Base-by-base conservation (phyloP, 495 filamentous ascomycete species). In the Neurospora tetraspora region DNA sequence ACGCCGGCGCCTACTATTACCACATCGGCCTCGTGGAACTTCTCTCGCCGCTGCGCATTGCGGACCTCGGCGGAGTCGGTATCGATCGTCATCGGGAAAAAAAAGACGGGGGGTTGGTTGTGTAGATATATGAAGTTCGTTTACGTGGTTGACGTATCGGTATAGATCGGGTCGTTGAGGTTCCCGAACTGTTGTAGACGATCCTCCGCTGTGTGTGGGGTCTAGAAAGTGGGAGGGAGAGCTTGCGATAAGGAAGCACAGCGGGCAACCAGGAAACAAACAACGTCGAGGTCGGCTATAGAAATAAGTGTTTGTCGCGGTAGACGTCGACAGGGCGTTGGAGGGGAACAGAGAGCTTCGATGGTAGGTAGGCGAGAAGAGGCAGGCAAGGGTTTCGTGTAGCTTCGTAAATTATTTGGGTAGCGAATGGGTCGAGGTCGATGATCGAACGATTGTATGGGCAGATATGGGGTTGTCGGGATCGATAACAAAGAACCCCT, bases 1-100 rank as follows among this genome's bases (percentile, higher is more conserved):
- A 98, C 86, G 69, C 96, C 96, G 0, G 93, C 96, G 74, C 96
- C 96, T 27, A 98, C 90, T 65, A 99, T 90, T 38, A 97, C 90
- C 40, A 97, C 88, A 76, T 99, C 96, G 61, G 83, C 85, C 75
- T 86, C 84, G 73, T 86, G 85, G 77, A 82, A 79, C 43, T 78
- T 72, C 9, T 77, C 61, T 69, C 85, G 81, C 74, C 84, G 83
- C 75, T 83, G 79, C 39, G 74, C 76, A n/a, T 75, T 72, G 77
- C 82, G 84, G 73, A 76, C 77, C 39, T 78, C 74, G 59, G 78
- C 71, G 65, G 78, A 77, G 16, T 73, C 34, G 68, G 18, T 65
- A 18, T 39, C 53, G 37, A 73, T 72, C 70, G 77, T 65, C 71
- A 75, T 77, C 36, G 37, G 68, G 36, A 12, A 39, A 43, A 45